Base-by-base conservation (phyloP, 2,329 filamentous ascomycete genomes). In the Talaromyces sp. region DNA sequence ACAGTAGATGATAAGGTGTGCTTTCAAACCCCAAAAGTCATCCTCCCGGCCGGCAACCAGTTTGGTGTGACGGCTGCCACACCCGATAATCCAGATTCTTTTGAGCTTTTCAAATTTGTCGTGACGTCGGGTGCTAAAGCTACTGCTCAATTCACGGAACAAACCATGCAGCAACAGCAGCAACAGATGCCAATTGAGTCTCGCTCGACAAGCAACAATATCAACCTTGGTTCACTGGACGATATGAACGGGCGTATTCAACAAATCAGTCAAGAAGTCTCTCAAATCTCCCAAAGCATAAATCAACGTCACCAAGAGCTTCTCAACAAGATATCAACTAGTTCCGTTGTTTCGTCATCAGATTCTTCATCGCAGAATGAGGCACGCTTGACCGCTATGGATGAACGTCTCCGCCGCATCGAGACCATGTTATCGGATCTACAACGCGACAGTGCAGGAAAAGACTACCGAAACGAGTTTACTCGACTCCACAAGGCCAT, bases 31-130 rank as follows among this genome's bases (percentile, higher is more conserved):
- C 82, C 88, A 77, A 90, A 85, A 77, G 84, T 98, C 72, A 83
- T 82, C 67, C 84, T 99, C 27, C 95, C 94, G 3, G 72, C 84
- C 1, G 91, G 91, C 70, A 96, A 98, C 81, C 85, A 86, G 75
- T 91, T 97, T 70, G 95, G 95, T 71, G 81, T 99, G 70, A 92
- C 90, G 13, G 95, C 94, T 48, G 91, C 92, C 16, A 94, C 92
- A 3, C 91, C 92, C 35, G 94, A 98, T 70, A 93, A 88, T 72
- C 93, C 95, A 0, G 95, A 99, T 79, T 96, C 92, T 5, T 96
- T 97, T 73, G 95, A 99, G 78, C 78, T 97, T 69, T 95, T 93
- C 83, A 96, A 94, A 76, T 85, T 98, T 74, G 84, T 90, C 41
- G 86, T 95, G 60, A 67, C 75, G n/a, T 43, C 54, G 2, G 58